Percentiles rank a stretch among this genome's conserved stretches.
Conservation (phyloP, 1,284 basidiomycete genomes). For the Puccinia horiana region DNA sequence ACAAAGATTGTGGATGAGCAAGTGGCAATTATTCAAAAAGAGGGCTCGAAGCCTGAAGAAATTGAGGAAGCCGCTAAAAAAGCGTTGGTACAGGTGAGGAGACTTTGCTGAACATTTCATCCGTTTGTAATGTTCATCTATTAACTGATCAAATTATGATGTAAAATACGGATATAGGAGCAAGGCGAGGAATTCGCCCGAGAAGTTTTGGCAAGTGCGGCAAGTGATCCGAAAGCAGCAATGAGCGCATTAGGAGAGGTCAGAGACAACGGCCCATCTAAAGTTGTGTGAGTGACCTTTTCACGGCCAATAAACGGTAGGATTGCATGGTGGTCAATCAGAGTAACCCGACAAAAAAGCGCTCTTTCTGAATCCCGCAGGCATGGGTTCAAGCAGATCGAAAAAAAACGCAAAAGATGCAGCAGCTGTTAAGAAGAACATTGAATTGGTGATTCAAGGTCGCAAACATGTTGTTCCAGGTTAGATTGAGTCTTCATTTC, state of each 20-base stretch:
- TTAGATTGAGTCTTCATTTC: neutral
- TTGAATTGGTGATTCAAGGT: slow-evolving; percentile 5
- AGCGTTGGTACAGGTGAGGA: slow-evolving; percentile 8
- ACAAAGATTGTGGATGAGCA: slow-evolving; percentile 14
- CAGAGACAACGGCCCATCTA: slow-evolving; percentile 11
- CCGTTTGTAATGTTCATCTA: neutral
- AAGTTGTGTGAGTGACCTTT: slow-evolving; percentile 11
- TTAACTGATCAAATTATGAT: neutral
- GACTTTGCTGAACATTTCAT: neutral
- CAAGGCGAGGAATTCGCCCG: slow-evolving; percentile 12
- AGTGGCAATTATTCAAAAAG: slow-evolving; percentile 12
- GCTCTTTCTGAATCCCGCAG: neutral
- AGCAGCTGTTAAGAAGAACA: neutral
- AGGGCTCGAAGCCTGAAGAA: neutral
- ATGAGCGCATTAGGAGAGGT: slow-evolving; percentile 21
- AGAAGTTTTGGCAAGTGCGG: slow-evolving; percentile 19
- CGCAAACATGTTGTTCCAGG: slow-evolving; percentile 14
- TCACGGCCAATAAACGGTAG: neutral
- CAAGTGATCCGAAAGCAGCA: slow-evolving; percentile 10
- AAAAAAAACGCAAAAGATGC: neutral
- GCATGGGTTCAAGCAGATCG: neutral
- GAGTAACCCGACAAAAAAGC: neutral
- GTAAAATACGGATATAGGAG: neutral
- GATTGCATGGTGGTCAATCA: neutral
- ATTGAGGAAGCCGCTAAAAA: slow-evolving; percentile 15